These are phyloP conservation scores for Melanomma pulvis-pyrius DNA, from an alignment of 495 filamentous ascomycete genomes.

Conservation along the genomic window DNA sequence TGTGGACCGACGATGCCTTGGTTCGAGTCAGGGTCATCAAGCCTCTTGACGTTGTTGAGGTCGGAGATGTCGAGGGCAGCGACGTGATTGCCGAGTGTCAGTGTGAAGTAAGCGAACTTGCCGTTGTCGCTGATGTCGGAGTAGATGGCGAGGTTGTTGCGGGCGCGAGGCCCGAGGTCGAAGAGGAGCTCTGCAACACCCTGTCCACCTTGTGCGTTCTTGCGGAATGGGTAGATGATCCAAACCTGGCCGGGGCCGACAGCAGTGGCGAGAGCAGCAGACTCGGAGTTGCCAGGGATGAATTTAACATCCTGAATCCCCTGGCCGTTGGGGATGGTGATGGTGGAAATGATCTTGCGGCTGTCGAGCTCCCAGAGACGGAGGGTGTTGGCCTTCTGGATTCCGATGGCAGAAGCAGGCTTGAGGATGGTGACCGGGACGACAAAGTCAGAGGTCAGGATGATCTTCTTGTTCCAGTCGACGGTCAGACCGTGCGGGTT, in stretches of 20 bases:
- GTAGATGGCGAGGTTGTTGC: conserved; percentile 63
- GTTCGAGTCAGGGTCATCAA: conserved; percentile 61
- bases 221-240: conserved; percentile 66
- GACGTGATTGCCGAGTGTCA: conserved; percentile 66
- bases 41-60: conserved; percentile 59
- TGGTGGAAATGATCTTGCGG: conserved; percentile 60
- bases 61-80: conserved; percentile 66
- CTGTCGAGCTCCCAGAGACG: conserved; percentile 60
- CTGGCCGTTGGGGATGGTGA: conserved; percentile 62
- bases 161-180: conserved; percentile 60
- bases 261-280: conserved; percentile 63
- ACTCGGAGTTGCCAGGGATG: conserved; percentile 63
- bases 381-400: conserved; percentile 58
- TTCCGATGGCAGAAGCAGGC: conserved; percentile 52
- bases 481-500: conserved; percentile 62
- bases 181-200: conserved; percentile 61
- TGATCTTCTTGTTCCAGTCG: conserved; percentile 60
- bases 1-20: conserved; percentile 65
- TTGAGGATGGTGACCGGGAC: conserved; percentile 63
- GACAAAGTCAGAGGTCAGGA: conserved; percentile 65
- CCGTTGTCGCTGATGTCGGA: conserved; percentile 64
- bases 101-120: conserved; percentile 60
- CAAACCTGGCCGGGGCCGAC: conserved; percentile 65
- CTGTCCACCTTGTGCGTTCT: conserved; percentile 55
- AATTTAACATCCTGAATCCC: conserved; percentile 70